Conservation (phyloP, 768 basidiomycete genomes). For the Amanita muscaria region DNA sequence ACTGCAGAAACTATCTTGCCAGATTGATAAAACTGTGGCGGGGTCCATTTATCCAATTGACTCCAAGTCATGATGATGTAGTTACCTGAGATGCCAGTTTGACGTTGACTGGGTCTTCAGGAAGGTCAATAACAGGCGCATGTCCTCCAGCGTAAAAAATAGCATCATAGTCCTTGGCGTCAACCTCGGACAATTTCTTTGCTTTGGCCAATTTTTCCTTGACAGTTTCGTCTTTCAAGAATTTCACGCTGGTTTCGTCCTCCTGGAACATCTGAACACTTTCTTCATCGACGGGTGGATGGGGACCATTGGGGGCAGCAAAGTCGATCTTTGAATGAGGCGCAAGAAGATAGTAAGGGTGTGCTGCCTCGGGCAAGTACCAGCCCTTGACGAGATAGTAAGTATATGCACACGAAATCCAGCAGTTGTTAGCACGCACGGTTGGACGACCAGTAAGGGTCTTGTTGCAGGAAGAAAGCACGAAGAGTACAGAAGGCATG, state of each 20-base stretch:
- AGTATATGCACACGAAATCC: not conserved
- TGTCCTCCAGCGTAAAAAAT: slow-evolving; percentile 78
- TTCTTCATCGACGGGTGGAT: slow-evolving; percentile 57
- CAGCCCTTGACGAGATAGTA: slow-evolving; percentile 42
- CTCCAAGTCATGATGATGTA: not conserved
- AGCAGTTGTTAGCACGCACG: slow-evolving; percentile 26
- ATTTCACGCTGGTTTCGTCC: slow-evolving; percentile 43
- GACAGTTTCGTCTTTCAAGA: slow-evolving; percentile 48
- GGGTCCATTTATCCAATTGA: not conserved
- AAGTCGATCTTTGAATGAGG: slow-evolving; percentile 48
- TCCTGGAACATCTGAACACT: slow-evolving; percentile 50
- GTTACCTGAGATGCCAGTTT: slow-evolving; percentile 26
- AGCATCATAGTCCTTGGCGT: slow-evolving; percentile 54
- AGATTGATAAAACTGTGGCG: slow-evolving; percentile 51
- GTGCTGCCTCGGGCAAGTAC: slow-evolving; percentile 72
- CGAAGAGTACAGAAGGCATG: slow-evolving; percentile 54
- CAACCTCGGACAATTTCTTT: slow-evolving; percentile 53
- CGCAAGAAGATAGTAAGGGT: slow-evolving; percentile 54
- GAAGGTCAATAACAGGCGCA: slow-evolving; percentile 61
- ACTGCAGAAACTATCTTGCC: slow-evolving; percentile 66
- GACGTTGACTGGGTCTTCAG: slow-evolving; percentile 4
- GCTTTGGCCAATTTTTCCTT: slow-evolving; percentile 44
- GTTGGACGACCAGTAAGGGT: slow-evolving; percentile 42
- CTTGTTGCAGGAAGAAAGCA: slow-evolving; percentile 62
- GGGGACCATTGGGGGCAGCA: slow-evolving; percentile 53